Base-by-base conservation (phyloP, 2,329 filamentous ascomycete species). In the Botrytis paeoniae region DNA sequence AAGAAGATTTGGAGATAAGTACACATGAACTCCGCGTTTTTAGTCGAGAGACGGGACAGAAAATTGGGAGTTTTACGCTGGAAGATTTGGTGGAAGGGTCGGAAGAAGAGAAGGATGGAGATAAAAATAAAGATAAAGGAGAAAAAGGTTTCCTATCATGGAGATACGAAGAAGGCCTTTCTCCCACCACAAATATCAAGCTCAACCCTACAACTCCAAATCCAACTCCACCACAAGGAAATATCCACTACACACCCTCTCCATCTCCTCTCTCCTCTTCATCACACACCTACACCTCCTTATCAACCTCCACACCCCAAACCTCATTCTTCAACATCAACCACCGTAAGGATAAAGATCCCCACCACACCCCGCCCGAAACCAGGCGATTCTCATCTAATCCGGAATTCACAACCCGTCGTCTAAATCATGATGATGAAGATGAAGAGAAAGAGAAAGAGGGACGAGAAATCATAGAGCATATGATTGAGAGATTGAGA, bases 301-400 rank as follows among this genome's bases (percentile, higher is more conserved):
- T 20, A 43, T 3, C 4, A n/a, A 12, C 61, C 8, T 63, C 61
- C 14, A 29, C 22, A 20, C 9, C 37, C 9, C 6, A 14, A n/a
- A 12, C 16, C 2, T 63, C 37, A 18, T 43, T 16, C 1, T 63
- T 63, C 39, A 18, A 4, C 1, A 12, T 20, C 35, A 37, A 37
- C 1, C 12, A 20, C 1, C 18, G 8, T 8, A 16, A n/a, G 18
- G 0, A 35, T 7, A 5, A 51, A n/a, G 1, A 51, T 54, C 1
- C 25, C 5, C 4, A 14, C 1, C 3, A 6, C 0, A 7, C 5
- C 25, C 5, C 25, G 12, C 12, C 2, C 48, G 48, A 16, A 54
- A 16, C 6, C 2, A 14, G 5, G 14, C 3, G 6, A 0, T n/a
- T n/a, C 48, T 7, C 5, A 1, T 54, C 48, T 1, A n/a, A 25